Evolutionary conservation across 2,329 filamentous ascomycete genomes (phyloP), one percentile per base, ranked within the genome.

Genomic region (Trichoderma sp.): DNA sequence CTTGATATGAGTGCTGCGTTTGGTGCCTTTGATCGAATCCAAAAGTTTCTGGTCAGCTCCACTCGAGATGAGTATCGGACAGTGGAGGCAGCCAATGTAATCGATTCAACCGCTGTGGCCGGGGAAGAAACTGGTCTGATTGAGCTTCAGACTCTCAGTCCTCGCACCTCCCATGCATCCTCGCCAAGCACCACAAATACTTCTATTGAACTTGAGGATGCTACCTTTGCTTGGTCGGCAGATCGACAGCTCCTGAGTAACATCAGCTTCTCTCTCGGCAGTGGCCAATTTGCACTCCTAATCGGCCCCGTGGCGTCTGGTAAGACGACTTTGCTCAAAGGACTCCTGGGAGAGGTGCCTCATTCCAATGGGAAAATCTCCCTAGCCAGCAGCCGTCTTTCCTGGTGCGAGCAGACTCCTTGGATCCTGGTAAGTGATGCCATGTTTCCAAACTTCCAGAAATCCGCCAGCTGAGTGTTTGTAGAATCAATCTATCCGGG

Each of bases 301-400:
- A 73, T 81, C 10, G 82, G 82, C 0, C 80, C 81, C 1, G 74
- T 84, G 4, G 83, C 78, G 1, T 80, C 78, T 1, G 82, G 82
- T 0, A 84, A 84, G 69, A 82, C 79, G 0, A 80, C 82, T 0
- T 70, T 84, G 0, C 77, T 81, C 69, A 80, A 80, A 61, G 77
- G 77, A 0, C 71, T 84, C 0, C 72, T 81, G 0, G 77, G 78
- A 13, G 78, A 79, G 54, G 70, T 76, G 0, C 69, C 74, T 2
- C 42, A 70, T 3, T 64, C 61, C 2, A 65, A 63, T 1, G 78
- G 78, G 0, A 58, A 25, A 1, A 58, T 77, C 0, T 57, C 34
- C 0, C 12, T 77, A 3, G 17, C 67, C 0, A 61, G 68, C 2
- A 37, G 67, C 4, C 56, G 58, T 1, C 60, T 76, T 10, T 73